Percentiles rank a stretch among this genome's conserved stretches.
Conservation (phyloP, 768 basidiomycete genomes). For the Suillus fuscotomentosus region DNA sequence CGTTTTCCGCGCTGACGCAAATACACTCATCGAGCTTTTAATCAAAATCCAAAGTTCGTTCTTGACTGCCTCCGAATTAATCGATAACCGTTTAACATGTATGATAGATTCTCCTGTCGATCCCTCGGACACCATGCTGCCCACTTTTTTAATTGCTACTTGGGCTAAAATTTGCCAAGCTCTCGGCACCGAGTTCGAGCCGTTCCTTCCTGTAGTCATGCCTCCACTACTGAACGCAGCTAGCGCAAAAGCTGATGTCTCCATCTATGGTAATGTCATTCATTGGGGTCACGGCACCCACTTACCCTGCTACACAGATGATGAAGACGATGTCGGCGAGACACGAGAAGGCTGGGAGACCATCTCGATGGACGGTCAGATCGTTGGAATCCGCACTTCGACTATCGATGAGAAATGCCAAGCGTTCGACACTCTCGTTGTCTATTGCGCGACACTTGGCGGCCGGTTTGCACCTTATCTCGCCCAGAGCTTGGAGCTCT, state of each 20-base stretch:
- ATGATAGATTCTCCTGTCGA: slow-evolving; percentile 61
- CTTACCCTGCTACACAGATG: slow-evolving; percentile 34
- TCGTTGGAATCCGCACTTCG: slow-evolving; percentile 75
- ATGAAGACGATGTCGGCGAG: slow-evolving; percentile 51
- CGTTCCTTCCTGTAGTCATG: slow-evolving; percentile 84
- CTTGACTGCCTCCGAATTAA: background rate
- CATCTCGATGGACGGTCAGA: slow-evolving; percentile 72
- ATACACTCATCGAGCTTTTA: slow-evolving; percentile 66
- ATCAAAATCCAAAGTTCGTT: slow-evolving; percentile 74
- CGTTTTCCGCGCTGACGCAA: slow-evolving; percentile 73
- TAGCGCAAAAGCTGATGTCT: slow-evolving; percentile 76
- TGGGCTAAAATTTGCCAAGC: slow-evolving; percentile 91
- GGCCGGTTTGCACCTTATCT: slow-evolving; percentile 72
- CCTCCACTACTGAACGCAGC: slow-evolving; percentile 74
- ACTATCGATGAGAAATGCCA: slow-evolving; percentile 86
- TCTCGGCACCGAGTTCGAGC: slow-evolving; percentile 81
- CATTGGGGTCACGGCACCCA: background rate
- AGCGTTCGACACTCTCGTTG: slow-evolving; percentile 84
- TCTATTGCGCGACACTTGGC: slow-evolving; percentile 71
- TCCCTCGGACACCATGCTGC: slow-evolving; percentile 67
- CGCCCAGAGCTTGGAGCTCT: slow-evolving; percentile 66
- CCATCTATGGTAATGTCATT: slow-evolving; percentile 57
- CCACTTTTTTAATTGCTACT: slow-evolving; percentile 78
- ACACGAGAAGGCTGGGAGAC: slow-evolving; percentile 81
- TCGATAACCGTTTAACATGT: background rate